Conservation (phyloP, 306 rosid genomes). For the Potentilla sterilis region DNA sequence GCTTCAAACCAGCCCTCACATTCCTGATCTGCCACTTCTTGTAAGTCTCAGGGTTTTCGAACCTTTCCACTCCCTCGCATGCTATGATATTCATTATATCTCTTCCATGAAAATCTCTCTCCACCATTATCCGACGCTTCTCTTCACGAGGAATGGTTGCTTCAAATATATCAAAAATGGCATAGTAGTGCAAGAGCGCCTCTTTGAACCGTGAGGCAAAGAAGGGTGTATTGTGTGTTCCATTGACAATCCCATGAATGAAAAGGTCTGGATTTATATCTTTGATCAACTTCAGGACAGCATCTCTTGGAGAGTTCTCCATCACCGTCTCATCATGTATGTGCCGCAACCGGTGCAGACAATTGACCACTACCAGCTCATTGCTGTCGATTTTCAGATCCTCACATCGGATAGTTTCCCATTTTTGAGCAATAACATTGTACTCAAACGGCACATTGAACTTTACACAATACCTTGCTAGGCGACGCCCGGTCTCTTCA, state of each 20-base stretch:
- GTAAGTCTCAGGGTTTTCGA: constrained; percentile 38
- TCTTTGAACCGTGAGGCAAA: constrained; percentile 25
- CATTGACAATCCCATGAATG: constrained; percentile 33
- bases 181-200: constrained; percentile 27
- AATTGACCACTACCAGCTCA: constrained; percentile 26
- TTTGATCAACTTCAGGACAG: constrained; percentile 31
- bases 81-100: constrained; percentile 31
- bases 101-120: constrained; percentile 19
- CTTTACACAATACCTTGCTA: constrained; percentile 34
- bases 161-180: constrained; percentile 28
- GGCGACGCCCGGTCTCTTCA: constrained; percentile 32
- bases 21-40: constrained; percentile 33
- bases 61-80: constrained; percentile 33
- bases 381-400: constrained; percentile 25
- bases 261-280: constrained; percentile 24
- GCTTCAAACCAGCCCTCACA: constrained; percentile 30
- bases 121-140: constrained; percentile 18
- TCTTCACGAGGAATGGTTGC: constrained; percentile 18
- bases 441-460: constrained; percentile 40
- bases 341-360: constrained; percentile 22
- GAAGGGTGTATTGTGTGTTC: constrained; percentile 29
- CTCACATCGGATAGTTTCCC: constrained; percentile 29
- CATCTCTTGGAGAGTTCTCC: constrained; percentile 21
- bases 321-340: constrained; percentile 24
- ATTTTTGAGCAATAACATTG: constrained; percentile 31